Evolutionary conservation across 2,329 filamentous ascomycete species (phyloP).

Genomic region (Claviceps arundinis): DNA sequence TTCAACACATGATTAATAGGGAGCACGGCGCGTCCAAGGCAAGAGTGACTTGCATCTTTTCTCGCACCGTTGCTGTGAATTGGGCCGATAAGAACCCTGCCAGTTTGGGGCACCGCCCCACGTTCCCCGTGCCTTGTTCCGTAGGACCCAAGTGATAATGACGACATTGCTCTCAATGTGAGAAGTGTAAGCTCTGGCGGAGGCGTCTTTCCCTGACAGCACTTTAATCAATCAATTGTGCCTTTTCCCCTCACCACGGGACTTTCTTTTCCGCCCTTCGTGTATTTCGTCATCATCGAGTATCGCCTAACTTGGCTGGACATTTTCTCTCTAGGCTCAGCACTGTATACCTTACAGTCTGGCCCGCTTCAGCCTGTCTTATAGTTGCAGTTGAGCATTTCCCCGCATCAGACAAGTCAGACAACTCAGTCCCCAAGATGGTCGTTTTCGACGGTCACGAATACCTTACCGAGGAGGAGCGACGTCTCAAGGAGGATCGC

Average conservation of each 20-base stretch:
- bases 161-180: neutral
- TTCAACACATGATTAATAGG: neutral
- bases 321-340: neutral
- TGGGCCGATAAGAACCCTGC: slow-evolving; percentile 5
- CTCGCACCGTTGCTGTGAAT: neutral
- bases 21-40: neutral
- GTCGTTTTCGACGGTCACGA: slow-evolving; percentile 81
- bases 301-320: neutral
- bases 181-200: neutral
- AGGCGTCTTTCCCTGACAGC: neutral
- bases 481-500: slow-evolving; percentile 73
- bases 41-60: neutral
- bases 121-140: neutral
- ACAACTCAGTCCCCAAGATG: slow-evolving; percentile 39
- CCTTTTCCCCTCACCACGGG: neutral
- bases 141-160: neutral
- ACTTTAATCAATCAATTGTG: neutral
- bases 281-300: neutral
- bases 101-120: slow-evolving; percentile 4
- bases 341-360: neutral
- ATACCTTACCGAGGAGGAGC: slow-evolving; percentile 81
- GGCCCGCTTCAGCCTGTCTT: neutral
- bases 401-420: neutral
- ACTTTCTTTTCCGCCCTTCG: neutral
- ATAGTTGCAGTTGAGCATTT: slow-evolving; percentile 3